Evolutionary conservation across 768 basidiomycete species (phyloP), one percentile per base, ranked within the genome.

Genomic region (Sarcomyxa edulis): DNA sequence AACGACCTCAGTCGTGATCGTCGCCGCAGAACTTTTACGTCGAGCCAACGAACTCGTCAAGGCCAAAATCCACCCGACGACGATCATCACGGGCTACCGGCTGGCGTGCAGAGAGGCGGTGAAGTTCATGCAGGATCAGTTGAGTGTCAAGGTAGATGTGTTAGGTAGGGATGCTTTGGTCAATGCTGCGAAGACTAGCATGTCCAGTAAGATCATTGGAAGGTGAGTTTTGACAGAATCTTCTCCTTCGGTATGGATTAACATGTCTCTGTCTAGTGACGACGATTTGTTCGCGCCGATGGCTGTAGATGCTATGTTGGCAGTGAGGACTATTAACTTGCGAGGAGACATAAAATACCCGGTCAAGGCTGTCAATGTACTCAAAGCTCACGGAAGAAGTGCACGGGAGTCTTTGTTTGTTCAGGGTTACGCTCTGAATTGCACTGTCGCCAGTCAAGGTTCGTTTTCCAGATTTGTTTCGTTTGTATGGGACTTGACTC

Each of bases 371-470:
- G 96, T 99, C 47, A 99, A 99, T 55, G 80, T 98, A 20, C 72
- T 99, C 50, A 99, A 99, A 64, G 96, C 96, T 2, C 96, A 99
- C 51, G 96, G 96, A 38, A 82, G 80, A 64, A 94, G 91, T 58
- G 90, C 96, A 16, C 75, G 93, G 48, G 96, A 99, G 60, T 97
- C 94, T 29, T 54, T 96, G 44, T 93, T 86, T 57, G 87, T 99
- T 33, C 87, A 86, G 53, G 96, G 96, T 26, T 99, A 98, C 65
- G 96, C 96, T 24, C 65, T 99, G 45, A 99, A 98, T 59, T 98
- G 96, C 64, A 97, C 95, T 9, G 93, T 98, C 28, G 93, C 96
- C 2, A 95, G 91, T 62, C 96, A 99, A 76, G 96, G 96, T 94
- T 51, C 37, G 73, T 38, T n/a, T 27, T 25, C 4, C 4, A 20